These are phyloP conservation scores for Taphrina flavorubra DNA, from an alignment of 1,139 yeast species.

Conservation along the genomic window DNA sequence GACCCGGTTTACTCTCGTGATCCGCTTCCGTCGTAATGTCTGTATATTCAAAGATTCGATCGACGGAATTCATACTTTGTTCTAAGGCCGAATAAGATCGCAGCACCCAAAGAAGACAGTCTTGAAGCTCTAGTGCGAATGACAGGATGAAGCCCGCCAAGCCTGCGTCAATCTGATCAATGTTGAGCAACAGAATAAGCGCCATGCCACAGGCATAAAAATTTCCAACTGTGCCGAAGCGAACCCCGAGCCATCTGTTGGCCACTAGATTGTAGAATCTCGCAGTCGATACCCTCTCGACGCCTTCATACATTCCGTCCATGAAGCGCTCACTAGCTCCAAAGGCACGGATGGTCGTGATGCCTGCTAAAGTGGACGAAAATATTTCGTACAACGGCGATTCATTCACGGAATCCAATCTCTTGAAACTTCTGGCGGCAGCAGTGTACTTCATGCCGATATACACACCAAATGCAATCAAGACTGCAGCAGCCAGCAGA, in stretches of 20 bases:
- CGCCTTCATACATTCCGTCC: conserved; percentile 74
- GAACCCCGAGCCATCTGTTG: conserved; percentile 88
- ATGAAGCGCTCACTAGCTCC: conserved; percentile 88
- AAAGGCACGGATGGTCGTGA: conserved; percentile 92
- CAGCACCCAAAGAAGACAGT: conserved; percentile 89
- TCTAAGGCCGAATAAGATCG: conserved; percentile 87
- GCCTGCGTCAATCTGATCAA: conserved; percentile 82
- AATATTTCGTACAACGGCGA: conserved; percentile 98
- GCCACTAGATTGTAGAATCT: conserved; percentile 94
- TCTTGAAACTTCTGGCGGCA: conserved; percentile 87
- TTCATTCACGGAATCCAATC: conserved; percentile 84
- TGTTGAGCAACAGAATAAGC: conserved; percentile 69
- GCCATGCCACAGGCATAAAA: conserved; percentile 82
- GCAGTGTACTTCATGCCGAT: conserved; percentile 80
- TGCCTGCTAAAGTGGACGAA: conserved; percentile 89
- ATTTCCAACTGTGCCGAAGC: conserved; percentile 86
- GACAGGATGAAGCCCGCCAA: conserved; percentile 93
- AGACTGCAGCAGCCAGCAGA: conserved; percentile 66
- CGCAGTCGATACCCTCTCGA: conserved; percentile 86
- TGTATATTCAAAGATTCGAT: conserved; percentile 83
- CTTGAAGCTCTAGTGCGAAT: conserved; percentile 88
- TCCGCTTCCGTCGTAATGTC: conserved; percentile 77
- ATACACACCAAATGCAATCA: conserved; percentile 68
- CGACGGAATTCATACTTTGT: conserved; percentile 96
- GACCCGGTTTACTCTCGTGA: conserved; percentile 64